Percentiles rank a stretch among this genome's conserved stretches.
Evolutionary conservation across 1,284 basidiomycete genomes (phyloP).

Genomic region (Lentinula novae-zelandiae): DNA sequence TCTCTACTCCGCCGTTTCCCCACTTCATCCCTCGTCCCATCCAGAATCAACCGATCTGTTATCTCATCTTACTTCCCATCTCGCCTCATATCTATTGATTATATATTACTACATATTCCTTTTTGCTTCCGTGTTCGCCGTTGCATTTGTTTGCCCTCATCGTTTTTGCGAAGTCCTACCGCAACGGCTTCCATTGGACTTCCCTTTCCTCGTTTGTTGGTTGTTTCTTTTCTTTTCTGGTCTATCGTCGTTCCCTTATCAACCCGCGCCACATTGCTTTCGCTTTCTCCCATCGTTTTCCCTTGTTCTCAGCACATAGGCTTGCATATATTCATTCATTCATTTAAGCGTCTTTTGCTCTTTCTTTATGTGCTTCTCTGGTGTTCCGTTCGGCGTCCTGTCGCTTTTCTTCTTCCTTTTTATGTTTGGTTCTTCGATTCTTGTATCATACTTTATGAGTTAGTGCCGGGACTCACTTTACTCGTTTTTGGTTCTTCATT

Average conservation of each 20-base stretch:
- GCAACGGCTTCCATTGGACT: not conserved
- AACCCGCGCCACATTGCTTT: not conserved
- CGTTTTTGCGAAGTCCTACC: not conserved
- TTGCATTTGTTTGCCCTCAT: not conserved
- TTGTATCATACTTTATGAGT: not conserved
- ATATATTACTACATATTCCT: not conserved
- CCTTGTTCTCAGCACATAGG: not conserved
- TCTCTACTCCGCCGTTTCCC: not conserved
- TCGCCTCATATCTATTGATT: not conserved
- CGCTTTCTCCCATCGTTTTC: not conserved
- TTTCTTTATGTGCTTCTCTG: not conserved
- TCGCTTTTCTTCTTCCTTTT: not conserved
- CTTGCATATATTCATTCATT: not conserved
- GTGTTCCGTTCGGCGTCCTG: not conserved
- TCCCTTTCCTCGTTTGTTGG: not conserved
- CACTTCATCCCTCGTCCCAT: not conserved
- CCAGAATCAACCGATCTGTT: not conserved
- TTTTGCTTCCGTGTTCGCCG: not conserved
- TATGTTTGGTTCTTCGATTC: not conserved
- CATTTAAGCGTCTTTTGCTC: not conserved
- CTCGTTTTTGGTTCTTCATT: not conserved
- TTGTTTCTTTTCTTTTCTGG: not conserved
- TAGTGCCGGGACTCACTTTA: not conserved
- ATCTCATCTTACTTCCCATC: not conserved
- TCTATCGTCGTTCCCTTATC: not conserved